Evolutionary conservation across 2,329 filamentous ascomycete genomes (phyloP), one percentile per base, ranked within the genome.

Genomic region (Lachnellula occidentalis): DNA sequence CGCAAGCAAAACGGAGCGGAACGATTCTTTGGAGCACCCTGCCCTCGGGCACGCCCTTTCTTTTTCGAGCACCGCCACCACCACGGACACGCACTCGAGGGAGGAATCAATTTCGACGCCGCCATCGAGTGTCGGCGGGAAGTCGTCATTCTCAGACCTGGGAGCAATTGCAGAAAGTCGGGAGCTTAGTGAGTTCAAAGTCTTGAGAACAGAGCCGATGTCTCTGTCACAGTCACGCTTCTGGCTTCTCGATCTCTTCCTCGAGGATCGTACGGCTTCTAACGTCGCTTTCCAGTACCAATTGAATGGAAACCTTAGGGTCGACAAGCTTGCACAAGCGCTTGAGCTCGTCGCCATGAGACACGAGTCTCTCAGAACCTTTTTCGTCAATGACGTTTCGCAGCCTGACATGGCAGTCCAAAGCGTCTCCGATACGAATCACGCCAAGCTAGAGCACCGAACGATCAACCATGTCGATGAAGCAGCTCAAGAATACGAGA

Each of bases 141-240:
- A 48, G n/a, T 48, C 50, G 27, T 51, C 50, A 48, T 48, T 37
- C 42, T 52, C 50, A 36, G 50, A 52, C 39, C 45, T 53, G 45
- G 34, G 41, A 50, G 34, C 45, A 49, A 31, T 54, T 51, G 50
- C 24, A 43, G 37, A 50, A 54, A 45, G 11, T n/a, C 41, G 46
- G 47, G 47, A 54, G 39, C 50, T 53, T 48, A 37, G 50, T 48
- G 50, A 47, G 50, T 43, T 50, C 51, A 54, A 45, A 52, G 37
- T 48, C 22, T 27, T 39, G 50, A 58, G 34, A 34, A 61, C 27
- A 22, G 62, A 62, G 45, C 66, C 50, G 7, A 71, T 76, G 54
- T 75, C 74, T 4, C 66, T 67, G 17, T 69, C 61, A 9, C 74
- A 77, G 58, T 66, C 68, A 0, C 64, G 72, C 0, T 73, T 77